A percentile compares a stretch with the other conserved stretches of the same genome.
These are phyloP conservation scores for Plasmodium coatneyi DNA, from an alignment of 169 alveolate genomes.

Conservation along the genomic window DNA sequence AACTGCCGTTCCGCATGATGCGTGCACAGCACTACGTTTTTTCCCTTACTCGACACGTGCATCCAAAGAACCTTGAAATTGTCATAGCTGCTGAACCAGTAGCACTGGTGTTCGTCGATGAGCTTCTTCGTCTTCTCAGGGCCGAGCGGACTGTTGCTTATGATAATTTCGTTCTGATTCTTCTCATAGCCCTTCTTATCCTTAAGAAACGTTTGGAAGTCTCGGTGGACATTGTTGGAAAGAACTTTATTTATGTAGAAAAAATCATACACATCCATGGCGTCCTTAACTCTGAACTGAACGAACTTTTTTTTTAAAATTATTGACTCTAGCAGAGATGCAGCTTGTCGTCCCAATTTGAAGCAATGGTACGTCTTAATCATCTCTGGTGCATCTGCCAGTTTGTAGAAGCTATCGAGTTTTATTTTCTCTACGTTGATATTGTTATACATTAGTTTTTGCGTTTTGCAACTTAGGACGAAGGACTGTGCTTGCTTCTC, in stretches of 20 bases:
- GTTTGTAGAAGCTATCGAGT: constrained; percentile 6
- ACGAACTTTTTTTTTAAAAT: constrained; percentile 56
- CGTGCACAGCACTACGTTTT: neutral
- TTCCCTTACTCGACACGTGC: constrained; percentile 52
- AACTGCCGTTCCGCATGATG: neutral
- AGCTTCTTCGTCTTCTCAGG: constrained; percentile 13
- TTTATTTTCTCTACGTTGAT: constrained; percentile 1
- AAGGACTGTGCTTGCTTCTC: constrained; percentile 30
- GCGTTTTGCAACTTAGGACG: constrained; percentile 17
- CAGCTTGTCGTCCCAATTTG: constrained; percentile 58
- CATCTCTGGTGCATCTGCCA: constrained; percentile 52
- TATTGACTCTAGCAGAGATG: constrained; percentile 33
- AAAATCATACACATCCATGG: constrained; percentile 63
- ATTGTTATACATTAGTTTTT: constrained; percentile 2
- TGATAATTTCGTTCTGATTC: neutral
- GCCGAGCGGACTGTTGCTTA: neutral
- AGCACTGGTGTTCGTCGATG: constrained; percentile 15
- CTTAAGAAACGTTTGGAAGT: constrained; percentile 9
- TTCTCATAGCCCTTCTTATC: constrained; percentile 11
- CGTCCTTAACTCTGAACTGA: constrained; percentile 30
- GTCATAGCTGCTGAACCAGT: constrained; percentile 56
- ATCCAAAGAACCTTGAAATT: constrained; percentile 44
- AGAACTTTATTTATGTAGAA: constrained; percentile 20
- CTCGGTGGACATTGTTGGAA: neutral
- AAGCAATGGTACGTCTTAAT: constrained; percentile 56